Conservation (phyloP, 345 rosid genomes). For the Camelina sativa region DNA sequence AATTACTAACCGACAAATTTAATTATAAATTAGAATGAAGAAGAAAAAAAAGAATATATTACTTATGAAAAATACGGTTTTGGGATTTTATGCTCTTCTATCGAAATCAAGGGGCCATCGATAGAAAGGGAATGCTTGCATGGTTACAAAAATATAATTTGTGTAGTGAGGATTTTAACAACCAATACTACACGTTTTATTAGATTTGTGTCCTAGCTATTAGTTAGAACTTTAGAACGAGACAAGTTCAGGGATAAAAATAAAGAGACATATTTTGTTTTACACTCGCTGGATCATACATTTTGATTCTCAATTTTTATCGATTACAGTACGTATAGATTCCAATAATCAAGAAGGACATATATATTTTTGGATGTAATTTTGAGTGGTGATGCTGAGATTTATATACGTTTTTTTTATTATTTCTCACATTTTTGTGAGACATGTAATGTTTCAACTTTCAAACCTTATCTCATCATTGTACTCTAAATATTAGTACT, state of each 20-base stretch:
- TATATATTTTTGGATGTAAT: conserved; percentile 7
- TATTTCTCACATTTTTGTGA: neutral
- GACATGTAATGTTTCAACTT: neutral
- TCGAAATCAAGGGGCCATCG: conserved; percentile 20
- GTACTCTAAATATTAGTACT: neutral
- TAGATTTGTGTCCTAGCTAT: neutral
- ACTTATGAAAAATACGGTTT: neutral
- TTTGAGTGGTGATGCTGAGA: neutral
- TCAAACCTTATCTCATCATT: neutral
- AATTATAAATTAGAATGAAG: neutral
- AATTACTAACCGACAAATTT: conserved; percentile 39
- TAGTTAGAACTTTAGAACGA: neutral
- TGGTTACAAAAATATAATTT: neutral
- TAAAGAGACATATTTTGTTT: neutral
- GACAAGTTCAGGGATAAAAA: neutral
- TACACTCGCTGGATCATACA: neutral
- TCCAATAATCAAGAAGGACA: neutral
- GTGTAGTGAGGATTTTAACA: neutral
- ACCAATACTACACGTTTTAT: neutral
- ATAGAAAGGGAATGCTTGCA: neutral
- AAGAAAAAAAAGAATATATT: too few relatives aligned
- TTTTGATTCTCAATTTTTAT: neutral
- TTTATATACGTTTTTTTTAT: neutral
- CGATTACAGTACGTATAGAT: neutral
- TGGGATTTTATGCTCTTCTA: neutral